phyloP scores from a whole-genome alignment of 805 yeast species.

The Wilhelminamyces savonicus region DNA sequence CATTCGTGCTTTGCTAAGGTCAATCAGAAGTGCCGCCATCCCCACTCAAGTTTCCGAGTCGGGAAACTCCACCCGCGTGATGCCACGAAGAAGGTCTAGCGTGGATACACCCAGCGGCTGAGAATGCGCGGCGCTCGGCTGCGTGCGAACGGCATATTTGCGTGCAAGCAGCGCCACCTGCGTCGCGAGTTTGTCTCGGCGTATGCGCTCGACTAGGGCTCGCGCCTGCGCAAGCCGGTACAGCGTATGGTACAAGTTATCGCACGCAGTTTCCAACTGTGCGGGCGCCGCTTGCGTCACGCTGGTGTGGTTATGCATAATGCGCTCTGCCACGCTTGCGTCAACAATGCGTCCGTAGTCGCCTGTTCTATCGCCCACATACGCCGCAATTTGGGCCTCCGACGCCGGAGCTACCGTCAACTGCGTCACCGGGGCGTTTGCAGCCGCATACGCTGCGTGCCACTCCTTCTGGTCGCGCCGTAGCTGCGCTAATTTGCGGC shows the following conservation, averaged over 20 bases:
- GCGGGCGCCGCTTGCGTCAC: slow-evolving; percentile 9
- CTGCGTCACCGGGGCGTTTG: slow-evolving; percentile 10
- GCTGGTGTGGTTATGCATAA: slow-evolving; percentile 6
- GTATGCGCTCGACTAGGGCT: slow-evolving; percentile 14
- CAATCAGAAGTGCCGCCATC: too few relatives aligned
- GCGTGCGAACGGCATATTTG: slow-evolving; percentile 1
- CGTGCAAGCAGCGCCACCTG: slow-evolving; percentile 2
- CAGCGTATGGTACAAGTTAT: slow-evolving; percentile 28
- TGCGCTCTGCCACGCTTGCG: slow-evolving; percentile 7
- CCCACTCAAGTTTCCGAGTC: too few relatives aligned
- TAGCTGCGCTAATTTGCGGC: slow-evolving; percentile 37
- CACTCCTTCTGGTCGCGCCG: slow-evolving; percentile 43
- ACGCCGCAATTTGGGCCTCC: too few relatives aligned
- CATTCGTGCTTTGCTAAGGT: too few relatives aligned
- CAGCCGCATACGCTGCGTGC: slow-evolving; percentile 24
- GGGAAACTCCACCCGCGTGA: slow-evolving; percentile 10
- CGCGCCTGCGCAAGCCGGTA: slow-evolving; percentile 20
- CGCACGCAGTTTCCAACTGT: slow-evolving; percentile 25
- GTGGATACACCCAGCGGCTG: slow-evolving; percentile 10
- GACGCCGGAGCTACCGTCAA: slow-evolving; percentile 3
- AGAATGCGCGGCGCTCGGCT: slow-evolving; percentile 12
- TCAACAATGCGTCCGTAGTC: slow-evolving; percentile 8
- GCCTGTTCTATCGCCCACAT: slow-evolving; percentile 1
- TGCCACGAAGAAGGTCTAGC: slow-evolving; percentile 16
- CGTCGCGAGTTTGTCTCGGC: too few relatives aligned